Conservation (phyloP, 805 yeast species). For the Candida hungchunana region DNA sequence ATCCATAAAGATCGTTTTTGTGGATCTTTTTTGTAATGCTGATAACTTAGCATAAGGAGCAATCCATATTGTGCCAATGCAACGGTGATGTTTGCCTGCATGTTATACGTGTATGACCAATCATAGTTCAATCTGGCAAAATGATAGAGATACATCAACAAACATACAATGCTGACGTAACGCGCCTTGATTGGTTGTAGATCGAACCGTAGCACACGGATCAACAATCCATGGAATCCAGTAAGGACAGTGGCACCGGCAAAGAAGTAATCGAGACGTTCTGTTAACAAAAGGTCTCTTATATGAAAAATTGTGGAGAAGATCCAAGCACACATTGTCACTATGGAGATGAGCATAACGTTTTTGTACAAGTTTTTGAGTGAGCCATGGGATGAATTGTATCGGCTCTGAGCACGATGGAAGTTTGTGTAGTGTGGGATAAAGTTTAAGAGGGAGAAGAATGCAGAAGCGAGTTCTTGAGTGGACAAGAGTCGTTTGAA, state of each 20-base stretch:
- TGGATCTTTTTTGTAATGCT: conserved; percentile 25
- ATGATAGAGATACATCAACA: conserved; percentile 56
- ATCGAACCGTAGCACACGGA: conserved; percentile 61
- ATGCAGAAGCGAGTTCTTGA: conserved; percentile 78
- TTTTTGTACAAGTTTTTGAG: conserved; percentile 25
- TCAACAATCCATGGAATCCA: conserved; percentile 67
- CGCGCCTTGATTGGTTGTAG: conserved; percentile 31
- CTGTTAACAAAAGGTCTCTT: conserved; percentile 79
- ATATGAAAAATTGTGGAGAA: conserved; percentile 83
- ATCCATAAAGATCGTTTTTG: conserved; percentile 26
- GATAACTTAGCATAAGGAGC: conserved; percentile 28
- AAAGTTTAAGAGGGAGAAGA: conserved; percentile 72
- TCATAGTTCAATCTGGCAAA: conserved; percentile 58
- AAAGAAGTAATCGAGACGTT: conserved; percentile 82
- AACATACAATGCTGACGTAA: conserved; percentile 38
- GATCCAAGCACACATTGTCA: conserved; percentile 84
- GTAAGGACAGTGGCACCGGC: conserved; percentile 85
- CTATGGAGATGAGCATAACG: conserved; percentile 47
- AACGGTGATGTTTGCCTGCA: conserved; percentile 79
- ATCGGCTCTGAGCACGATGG: conserved; percentile 25
- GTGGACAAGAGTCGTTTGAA: conserved; percentile 70
- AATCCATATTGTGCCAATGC: conserved; percentile 71
- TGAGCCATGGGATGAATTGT: conserved; percentile 4
- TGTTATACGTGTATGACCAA: conserved; percentile 92
- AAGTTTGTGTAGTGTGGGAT: conserved; percentile 57